Evolutionary conservation across 2,329 filamentous ascomycete species (phyloP), one percentile per base, ranked within the genome.

Genomic region (Fusarium chuoi): DNA sequence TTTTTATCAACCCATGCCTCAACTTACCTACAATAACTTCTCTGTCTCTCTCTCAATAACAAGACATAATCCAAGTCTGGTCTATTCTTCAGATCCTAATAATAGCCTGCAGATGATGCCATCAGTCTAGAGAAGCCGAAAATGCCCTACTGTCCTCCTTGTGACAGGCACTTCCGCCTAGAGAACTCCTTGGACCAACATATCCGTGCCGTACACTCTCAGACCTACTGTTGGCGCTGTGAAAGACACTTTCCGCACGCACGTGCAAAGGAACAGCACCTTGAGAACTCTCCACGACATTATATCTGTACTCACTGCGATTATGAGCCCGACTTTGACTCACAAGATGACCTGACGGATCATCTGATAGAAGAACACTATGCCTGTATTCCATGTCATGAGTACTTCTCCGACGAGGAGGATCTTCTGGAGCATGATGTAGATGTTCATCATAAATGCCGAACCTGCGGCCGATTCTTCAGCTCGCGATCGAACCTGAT

Each of bases 371-470:
- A 46, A 0, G 26, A 10, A 2, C 67, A 70, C 11, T 28, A 65
- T 20, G 45, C 30, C 5, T 70, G 67, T 42, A 8, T 64, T 3
- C 11, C 20, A 3, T 70, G 67, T 5, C 10, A 48, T 3, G 28
- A 57, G 2, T n/a, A 35, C 11, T 69, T 69, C 8, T 28, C 30
- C 20, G 9, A 44, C 4, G n/a, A 63, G 2, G 24, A 56, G 3
- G 15, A 22, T 3, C 39, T 63, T 7, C 12, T 41, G 3, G 28
- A 68, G 12, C 75, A 78, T 41, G 55, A 72, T 12, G 48, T 64
- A 2, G 28, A 48, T 0, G 22, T 48, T 7, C 77, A 79, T 15
- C 24, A 74, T 33, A 63, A 51, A 49, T 79, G 77, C 58, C 15
- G 20, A 2, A 44, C n/a, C 1, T 78, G 77, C n/a, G 15, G 14